These are phyloP conservation scores for Brachypodium distachyon DNA, from an alignment of 202 grass and related monocot genomes.

Conservation along the genomic window DNA sequence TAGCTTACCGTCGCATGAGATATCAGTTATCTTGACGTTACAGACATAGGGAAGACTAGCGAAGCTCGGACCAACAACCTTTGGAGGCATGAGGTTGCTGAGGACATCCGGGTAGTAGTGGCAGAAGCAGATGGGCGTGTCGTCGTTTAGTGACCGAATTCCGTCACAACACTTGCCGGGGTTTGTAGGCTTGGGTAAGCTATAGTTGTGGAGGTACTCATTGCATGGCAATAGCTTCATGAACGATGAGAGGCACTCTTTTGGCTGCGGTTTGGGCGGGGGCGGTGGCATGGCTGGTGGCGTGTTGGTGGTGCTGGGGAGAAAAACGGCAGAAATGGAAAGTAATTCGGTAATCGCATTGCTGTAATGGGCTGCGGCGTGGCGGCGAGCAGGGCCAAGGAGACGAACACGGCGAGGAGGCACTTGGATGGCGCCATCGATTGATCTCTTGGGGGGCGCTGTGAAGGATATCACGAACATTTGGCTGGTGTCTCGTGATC, in stretches of 20 bases:
- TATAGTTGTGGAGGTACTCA: not conserved
- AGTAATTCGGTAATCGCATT: too few relatives aligned
- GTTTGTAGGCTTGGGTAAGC: not conserved
- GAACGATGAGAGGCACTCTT: not conserved
- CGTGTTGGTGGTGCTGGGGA: not conserved
- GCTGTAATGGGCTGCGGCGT: not conserved
- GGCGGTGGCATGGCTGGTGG: not conserved
- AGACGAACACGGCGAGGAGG: not conserved
- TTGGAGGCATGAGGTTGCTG: not conserved
- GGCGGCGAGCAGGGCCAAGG: not conserved
- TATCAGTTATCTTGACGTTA: too few relatives aligned
- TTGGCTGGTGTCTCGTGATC: too few relatives aligned
- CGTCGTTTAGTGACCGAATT: not conserved
- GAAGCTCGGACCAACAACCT: too few relatives aligned
- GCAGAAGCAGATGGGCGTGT: not conserved
- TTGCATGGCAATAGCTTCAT: conserved; percentile 2
- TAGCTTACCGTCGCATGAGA: too few relatives aligned
- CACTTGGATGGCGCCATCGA: not conserved
- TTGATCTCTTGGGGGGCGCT: too few relatives aligned
- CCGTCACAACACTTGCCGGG: not conserved
- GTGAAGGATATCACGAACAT: too few relatives aligned
- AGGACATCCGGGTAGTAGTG: not conserved
- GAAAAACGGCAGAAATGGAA: not conserved
- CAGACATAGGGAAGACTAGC: too few relatives aligned
- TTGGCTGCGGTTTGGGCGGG: not conserved